Evolutionary conservation across 805 yeast species (phyloP), one percentile per base, ranked within the genome.

Genomic region (Cyberlindnera euphorbiiphila): DNA sequence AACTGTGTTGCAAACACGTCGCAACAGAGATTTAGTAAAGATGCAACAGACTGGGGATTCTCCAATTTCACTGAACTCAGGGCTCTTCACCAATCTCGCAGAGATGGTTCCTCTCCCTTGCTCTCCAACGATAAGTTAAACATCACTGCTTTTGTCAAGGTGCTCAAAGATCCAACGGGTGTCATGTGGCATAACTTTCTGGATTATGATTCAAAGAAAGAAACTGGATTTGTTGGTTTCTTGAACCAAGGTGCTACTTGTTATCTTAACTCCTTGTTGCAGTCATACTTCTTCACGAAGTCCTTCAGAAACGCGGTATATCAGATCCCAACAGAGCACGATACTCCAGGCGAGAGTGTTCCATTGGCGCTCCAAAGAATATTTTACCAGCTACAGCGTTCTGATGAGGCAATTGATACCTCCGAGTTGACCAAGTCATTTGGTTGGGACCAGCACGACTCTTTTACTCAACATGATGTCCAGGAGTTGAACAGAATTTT

Each of bases 181-280:
- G 95, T 89, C 1, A 66, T 93, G 43, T 93, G 97, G 96, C 94
- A 87, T 56, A 84, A 83, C 56, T 87, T 88, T 50, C 45, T 71
- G 27, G 83, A 85, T 53, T 85, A 85, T 61, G 87, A 93, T 60
- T 88, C 97, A 2, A 87, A 88, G 57, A 75, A 79, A 51, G 78
- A 68, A 36, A 86, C 98, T 0, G 97, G 98, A 0, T 88, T 71
- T 57, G 95, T 88, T 8, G 99, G 99, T 1, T 74, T 93, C 45
- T 81, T 78, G 48, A 93, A 93, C 56, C 99, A 93, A 65, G 99
- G 98, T 46, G 99, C 99, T 2, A 93, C 99, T 0, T 93, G 99
- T 60, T 93, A 93, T 62, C 73, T 93, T 56, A 93, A 93, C 59
- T 91, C 98, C 0, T 69, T 93, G 42, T 62, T 93, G 37, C 98